Evolutionary conservation across 371 early-diverging fungal genomes (phyloP), one percentile per base, ranked within the genome.

Genomic region (Mortierella sp.): DNA sequence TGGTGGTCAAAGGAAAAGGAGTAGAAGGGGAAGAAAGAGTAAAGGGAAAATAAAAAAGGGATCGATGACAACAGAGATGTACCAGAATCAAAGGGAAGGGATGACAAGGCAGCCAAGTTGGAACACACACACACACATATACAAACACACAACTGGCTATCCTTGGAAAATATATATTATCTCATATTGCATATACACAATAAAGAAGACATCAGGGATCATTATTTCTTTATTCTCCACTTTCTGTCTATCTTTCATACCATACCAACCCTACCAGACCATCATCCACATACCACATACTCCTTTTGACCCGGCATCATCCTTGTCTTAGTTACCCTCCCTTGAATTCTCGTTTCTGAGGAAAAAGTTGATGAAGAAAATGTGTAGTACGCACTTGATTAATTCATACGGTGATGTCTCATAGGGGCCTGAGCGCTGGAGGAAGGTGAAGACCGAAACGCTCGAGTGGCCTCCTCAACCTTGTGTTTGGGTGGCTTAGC

Each of bases 401-500:
- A 16, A 1, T 12, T 12, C 0, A 8, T 56, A 5, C 63, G 35
- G 63, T 63, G 63, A 63, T 35, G n/a, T 27, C 10, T n/a, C 12
- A 18, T 1, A 18, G 6, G 6, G 60, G 60, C 12, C 60, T 29
- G 60, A 14, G 60, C 60, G 60, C 60, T 10, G 27, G 16, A n/a
- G n/a, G n/a, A n/a, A 8, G n/a, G 51, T 51, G 6, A 51, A 51
- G 5, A 56, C 21, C 16, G 21, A 51, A 51, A 6, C 10, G 10
- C 2, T 10, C n/a, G n/a, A 29, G 60, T 29, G 60, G 60, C n/a
- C 32, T 58, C 3, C n/a, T n/a, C n/a, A 7, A 29, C n/a, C 27
- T 48, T 51, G 21, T 51, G 51, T 51, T 51, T 51, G 60, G 29
- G 60, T 58, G 60, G 60, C 60, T 58, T 58, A 14, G n/a, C 60